Percentiles rank a stretch among this genome's conserved stretches.
phyloP scores from a whole-genome alignment of 2,329 filamentous ascomycete species.

The Periglandula ipomoeae region DNA sequence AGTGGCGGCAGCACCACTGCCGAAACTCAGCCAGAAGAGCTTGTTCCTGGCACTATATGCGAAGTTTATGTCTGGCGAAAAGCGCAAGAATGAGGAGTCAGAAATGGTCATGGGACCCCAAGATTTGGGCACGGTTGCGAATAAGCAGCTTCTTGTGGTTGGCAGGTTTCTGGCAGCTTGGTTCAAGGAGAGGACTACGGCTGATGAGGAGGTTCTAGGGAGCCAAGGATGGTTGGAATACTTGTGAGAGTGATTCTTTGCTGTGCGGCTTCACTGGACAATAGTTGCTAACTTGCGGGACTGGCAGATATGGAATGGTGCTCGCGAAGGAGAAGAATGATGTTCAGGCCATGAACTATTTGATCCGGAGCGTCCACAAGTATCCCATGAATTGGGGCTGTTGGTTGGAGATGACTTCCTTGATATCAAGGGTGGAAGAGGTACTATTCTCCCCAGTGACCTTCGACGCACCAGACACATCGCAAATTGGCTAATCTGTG shows the following conservation, averaged over 20 bases:
- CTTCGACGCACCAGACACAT: too few relatives aligned
- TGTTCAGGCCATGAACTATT: slow-evolving; percentile 70
- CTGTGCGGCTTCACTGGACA: background rate
- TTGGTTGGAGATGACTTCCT: slow-evolving; percentile 82
- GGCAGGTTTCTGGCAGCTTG: slow-evolving; percentile 70
- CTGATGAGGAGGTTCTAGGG: slow-evolving; percentile 46
- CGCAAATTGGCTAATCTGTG: too few relatives aligned
- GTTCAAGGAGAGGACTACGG: slow-evolving; percentile 58
- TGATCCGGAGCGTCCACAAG: slow-evolving; percentile 79
- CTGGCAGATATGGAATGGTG: slow-evolving; percentile 70
- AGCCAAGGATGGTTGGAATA: slow-evolving; percentile 94
- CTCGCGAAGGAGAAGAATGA: slow-evolving; percentile 88
- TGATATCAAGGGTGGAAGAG: slow-evolving; percentile 74
- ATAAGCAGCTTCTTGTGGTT: slow-evolving; percentile 74
- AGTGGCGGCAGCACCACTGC: slow-evolving; percentile 25
- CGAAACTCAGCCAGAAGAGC: slow-evolving; percentile 75
- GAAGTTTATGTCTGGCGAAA: slow-evolving; percentile 87
- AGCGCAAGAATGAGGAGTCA: slow-evolving; percentile 89
- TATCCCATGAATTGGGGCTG: slow-evolving; percentile 97
- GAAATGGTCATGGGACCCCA: slow-evolving; percentile 96
- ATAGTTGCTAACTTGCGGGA: background rate
- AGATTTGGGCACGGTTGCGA: slow-evolving; percentile 74
- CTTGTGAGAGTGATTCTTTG: slow-evolving; percentile 34
- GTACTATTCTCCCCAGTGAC: slow-evolving; percentile 44
- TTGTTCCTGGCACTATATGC: slow-evolving; percentile 88